Percentiles rank a stretch among this genome's conserved stretches.
phyloP scores from a whole-genome alignment of 805 yeast genomes.

The Kazachstania bromeliacearum region DNA sequence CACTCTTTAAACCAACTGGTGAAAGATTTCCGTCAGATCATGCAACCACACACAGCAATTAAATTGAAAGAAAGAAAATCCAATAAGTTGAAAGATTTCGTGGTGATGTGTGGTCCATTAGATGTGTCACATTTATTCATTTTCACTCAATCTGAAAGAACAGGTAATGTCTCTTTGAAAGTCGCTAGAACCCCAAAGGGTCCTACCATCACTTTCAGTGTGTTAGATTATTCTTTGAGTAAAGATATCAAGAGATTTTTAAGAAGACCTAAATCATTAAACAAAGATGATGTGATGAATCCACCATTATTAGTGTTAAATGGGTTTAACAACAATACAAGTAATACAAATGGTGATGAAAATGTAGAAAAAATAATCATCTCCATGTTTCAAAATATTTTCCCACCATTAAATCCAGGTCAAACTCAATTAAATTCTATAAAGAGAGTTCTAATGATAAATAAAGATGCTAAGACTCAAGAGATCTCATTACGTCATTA shows the following conservation, averaged over 20 bases:
- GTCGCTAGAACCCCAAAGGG: conserved; percentile 87
- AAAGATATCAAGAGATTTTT: conserved; percentile 68
- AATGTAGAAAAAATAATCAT: conserved; percentile 76
- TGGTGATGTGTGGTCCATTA: conserved; percentile 98
- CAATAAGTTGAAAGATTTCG: conserved; percentile 80
- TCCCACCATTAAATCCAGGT: conserved; percentile 90
- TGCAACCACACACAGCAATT: conserved; percentile 96
- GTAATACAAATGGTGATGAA: conserved; percentile 11
- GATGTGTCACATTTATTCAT: conserved; percentile 85
- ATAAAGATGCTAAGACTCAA: conserved; percentile 61
- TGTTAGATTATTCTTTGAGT: conserved; percentile 65
- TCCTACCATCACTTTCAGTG: conserved; percentile 80
- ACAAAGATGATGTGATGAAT: conserved; percentile 54
- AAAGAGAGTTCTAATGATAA: conserved; percentile 75
- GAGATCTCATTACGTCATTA: conserved; percentile 82
- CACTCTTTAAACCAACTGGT: conserved; percentile 79
- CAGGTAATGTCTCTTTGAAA: conserved; percentile 76
- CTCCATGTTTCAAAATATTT: conserved; percentile 88
- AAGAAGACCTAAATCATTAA: conserved; percentile 69
- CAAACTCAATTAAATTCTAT: conserved; percentile 63
- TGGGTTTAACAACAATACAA: conserved; percentile 47
- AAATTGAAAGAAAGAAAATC: conserved; percentile 77
- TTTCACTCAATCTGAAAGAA: conserved; percentile 68
- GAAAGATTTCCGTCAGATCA: conserved; percentile 73
- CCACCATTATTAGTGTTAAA: conserved; percentile 92